Evolutionary conservation across 2,329 filamentous ascomycete genomes (phyloP).

Genomic region (Tolypocladium endophyticum): DNA sequence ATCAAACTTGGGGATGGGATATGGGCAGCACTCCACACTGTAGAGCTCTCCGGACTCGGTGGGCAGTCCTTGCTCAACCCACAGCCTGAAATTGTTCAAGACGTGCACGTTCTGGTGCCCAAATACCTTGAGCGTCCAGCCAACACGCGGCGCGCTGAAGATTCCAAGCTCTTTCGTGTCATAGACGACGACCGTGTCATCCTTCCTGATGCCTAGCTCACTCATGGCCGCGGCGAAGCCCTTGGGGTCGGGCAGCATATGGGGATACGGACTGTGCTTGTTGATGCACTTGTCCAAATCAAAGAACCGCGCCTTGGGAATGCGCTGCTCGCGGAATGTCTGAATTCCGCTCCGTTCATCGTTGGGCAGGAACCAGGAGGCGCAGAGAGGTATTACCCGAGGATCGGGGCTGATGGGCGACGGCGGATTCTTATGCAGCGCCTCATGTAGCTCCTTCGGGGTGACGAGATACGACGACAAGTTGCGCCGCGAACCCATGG

Average conservation of each 20-base stretch:
- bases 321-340: constrained; percentile 70
- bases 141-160: constrained; percentile 86
- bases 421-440: constrained; percentile 71
- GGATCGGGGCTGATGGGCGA: constrained; percentile 73
- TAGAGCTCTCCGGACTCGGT: constrained; percentile 71
- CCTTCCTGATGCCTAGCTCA: constrained; percentile 71
- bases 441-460: constrained; percentile 69
- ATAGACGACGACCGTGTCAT: constrained; percentile 90
- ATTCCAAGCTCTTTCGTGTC: constrained; percentile 86
- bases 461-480: constrained; percentile 81
- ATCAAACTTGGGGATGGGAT: constrained; percentile 53
- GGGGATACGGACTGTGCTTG: constrained; percentile 77
- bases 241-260: constrained; percentile 83
- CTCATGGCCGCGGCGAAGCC: constrained; percentile 84
- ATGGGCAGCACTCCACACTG: constrained; percentile 53
- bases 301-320: constrained; percentile 89
- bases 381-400: constrained; percentile 79
- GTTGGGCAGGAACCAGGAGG: constrained; percentile 93
- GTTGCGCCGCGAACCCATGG: constrained; percentile 16
- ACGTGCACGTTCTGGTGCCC: constrained; percentile 83
- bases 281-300: constrained; percentile 90
- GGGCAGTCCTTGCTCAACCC: constrained; percentile 74
- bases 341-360: constrained; percentile 73
- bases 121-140: constrained; percentile 86
- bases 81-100: constrained; percentile 92